Conservation (phyloP, 2,329 filamentous ascomycete genomes). For the Exophiala oligosperma region DNA sequence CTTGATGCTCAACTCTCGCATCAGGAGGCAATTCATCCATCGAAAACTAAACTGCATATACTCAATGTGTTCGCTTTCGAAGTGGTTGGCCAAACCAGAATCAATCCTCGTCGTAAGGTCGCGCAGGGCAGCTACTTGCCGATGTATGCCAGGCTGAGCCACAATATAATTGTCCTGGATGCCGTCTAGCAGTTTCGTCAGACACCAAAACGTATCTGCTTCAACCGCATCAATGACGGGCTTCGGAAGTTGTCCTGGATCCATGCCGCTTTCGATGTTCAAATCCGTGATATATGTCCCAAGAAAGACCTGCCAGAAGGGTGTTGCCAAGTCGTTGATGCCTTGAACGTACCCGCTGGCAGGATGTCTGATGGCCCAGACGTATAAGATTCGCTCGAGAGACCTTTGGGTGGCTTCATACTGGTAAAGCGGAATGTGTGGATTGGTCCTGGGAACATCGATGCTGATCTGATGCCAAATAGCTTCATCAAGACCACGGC, state of each 20-base stretch:
- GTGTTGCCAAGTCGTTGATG: constrained; percentile 96
- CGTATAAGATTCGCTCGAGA: constrained; percentile 89
- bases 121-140: constrained; percentile 83
- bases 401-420: constrained; percentile 96
- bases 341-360: constrained; percentile 98
- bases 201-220: constrained; percentile 96
- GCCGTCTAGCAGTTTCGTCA: constrained; percentile 95
- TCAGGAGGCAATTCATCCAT: constrained; percentile 99
- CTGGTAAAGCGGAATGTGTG: constrained; percentile 89
- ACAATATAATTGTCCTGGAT: constrained; percentile 99
- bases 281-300: constrained; percentile 93
- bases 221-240: constrained; percentile 94
- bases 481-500: constrained; percentile 86
- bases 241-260: constrained; percentile 88
- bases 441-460: constrained; percentile 93
- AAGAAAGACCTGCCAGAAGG: constrained; percentile 97
- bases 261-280: constrained; percentile 92
- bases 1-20: constrained; percentile 94
- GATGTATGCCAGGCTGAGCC: constrained; percentile 92
- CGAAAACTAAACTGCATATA: constrained; percentile 99
- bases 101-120: constrained; percentile 93
- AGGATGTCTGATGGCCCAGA: constrained; percentile 97
- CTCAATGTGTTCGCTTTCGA: constrained; percentile 88
- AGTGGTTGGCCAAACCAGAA: constrained; percentile 76
- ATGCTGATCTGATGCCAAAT: constrained; percentile 99